These are phyloP conservation scores for Picochlorum sp. DNA, from an alignment of 139 green algal species.

Conservation along the genomic window DNA sequence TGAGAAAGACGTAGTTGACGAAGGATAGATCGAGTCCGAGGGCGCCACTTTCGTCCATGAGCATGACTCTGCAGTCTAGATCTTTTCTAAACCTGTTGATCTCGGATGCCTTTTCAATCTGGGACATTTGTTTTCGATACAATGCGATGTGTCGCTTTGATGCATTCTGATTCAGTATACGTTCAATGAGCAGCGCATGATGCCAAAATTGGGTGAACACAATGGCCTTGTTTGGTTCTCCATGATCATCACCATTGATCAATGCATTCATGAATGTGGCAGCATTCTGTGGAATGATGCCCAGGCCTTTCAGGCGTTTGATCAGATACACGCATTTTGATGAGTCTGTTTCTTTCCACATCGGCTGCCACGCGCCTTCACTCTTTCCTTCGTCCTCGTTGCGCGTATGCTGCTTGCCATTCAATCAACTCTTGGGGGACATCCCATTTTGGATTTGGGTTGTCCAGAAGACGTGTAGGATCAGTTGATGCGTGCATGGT, in stretches of 20 bases:
- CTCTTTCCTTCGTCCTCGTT: conserved; percentile 30
- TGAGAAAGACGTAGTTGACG: conserved; percentile 76
- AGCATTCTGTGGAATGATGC: conserved; percentile 16
- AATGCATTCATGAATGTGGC: conserved; percentile 28
- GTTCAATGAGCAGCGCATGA: conserved; percentile 52
- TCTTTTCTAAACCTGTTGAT: conserved; percentile 41
- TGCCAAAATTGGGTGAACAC: conserved; percentile 79
- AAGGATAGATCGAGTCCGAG: conserved; percentile 91
- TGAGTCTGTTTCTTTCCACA: conserved; percentile 61
- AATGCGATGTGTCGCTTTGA: not conserved
- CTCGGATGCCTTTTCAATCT: not conserved
- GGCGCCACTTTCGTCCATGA: conserved; percentile 69
- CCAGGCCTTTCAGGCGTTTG: conserved; percentile 40
- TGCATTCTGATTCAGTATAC: conserved; percentile 1
- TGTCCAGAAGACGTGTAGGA: conserved; percentile 37
- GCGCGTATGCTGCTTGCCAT: conserved; percentile 83
- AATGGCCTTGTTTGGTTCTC: conserved; percentile 45
- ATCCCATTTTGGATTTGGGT: conserved; percentile 58
- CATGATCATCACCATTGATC: no score
- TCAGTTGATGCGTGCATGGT: conserved; percentile 52
- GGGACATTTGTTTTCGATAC: conserved; percentile 2
- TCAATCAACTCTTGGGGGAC: conserved; percentile 87
- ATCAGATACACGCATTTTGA: conserved; percentile 70
- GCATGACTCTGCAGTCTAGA: conserved; percentile 46
- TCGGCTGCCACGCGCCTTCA: conserved; percentile 58